Base-by-base conservation (phyloP, 1,284 basidiomycete genomes). In the Ustilago esculenta region DNA sequence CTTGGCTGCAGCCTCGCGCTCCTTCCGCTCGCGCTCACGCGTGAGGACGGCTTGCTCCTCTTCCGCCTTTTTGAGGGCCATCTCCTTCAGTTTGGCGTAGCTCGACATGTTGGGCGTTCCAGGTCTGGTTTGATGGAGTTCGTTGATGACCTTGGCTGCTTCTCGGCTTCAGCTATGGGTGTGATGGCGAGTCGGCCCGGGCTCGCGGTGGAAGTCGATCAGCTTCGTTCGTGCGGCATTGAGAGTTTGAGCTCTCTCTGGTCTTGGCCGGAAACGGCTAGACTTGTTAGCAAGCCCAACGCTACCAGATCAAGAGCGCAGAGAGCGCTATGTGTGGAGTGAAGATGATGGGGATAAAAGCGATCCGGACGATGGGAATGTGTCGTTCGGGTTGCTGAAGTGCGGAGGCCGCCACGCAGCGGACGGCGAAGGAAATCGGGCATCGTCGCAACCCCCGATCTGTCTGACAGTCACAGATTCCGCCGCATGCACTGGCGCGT, bases 31-130 rank as follows among this genome's bases (percentile, higher is more conserved):
- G 0, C 63, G 49, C 44, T 71, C 68, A 7, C 33, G 33, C 25
- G 30, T 61, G 10, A 67, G 49, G 2, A 49, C 41, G 24, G 57
- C 63, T 24, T 63, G 61, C 48, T 58, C 58, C 41, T 57, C 58
- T 34, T 67, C 58, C 27, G 46, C 50, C 51, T 60, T 66, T 40
- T 50, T 54, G 20, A 66, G 54, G 7, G 68, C 68, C 47, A 71
- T 52, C 48, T 71, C 50, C 17, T 63, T 66, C 34, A 71, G 63
- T 24, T 58, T 30, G 12, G 63, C 63, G 36, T 66, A 71, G 55
- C 63, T 71, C 43, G 56, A 61, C 68, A 71, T 71, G 9, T 8
- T 48, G 48, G n/a, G n/a, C n/a, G n/a, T n/a, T n/a, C n/a, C n/a
- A n/a, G n/a, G n/a, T n/a, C n/a, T n/a, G n/a, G n/a, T n/a, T n/a